Evolutionary conservation across 306 rosid genomes (phyloP).

Genomic region (Albizia julibrissin): DNA sequence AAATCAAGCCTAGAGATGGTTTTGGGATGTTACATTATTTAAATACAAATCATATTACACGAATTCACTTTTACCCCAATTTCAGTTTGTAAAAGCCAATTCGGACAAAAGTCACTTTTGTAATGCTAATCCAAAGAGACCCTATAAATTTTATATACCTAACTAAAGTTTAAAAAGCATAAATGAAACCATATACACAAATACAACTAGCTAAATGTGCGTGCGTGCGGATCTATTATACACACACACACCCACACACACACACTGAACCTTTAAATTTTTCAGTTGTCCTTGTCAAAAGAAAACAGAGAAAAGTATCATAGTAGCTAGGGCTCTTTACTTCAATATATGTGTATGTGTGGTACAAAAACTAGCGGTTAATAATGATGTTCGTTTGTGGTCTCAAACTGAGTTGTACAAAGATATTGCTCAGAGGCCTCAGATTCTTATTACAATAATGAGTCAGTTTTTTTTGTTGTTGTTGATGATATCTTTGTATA

Average conservation of each 20-base stretch:
- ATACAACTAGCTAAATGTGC: neutral
- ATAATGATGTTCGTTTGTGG: conserved; percentile 6
- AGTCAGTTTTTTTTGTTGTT: neutral
- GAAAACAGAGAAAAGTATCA: neutral
- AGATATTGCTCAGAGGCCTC: neutral
- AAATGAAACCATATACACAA: neutral
- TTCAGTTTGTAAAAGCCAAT: too few species aligned
- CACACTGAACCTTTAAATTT: neutral
- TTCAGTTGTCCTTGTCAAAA: neutral
- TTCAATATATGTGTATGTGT: neutral
- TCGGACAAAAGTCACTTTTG: too few species aligned
- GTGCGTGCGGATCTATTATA: neutral
- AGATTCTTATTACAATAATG: neutral
- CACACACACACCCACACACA: too few species aligned
- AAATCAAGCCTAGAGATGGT: neutral
- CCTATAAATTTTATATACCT: neutral
- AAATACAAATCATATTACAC: too few species aligned
- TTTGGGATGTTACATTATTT: too few species aligned
- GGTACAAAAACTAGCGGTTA: neutral
- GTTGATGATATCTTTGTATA: neutral
- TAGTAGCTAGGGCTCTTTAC: neutral
- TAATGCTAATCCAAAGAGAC: too few species aligned
- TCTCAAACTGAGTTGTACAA: conserved; percentile 4
- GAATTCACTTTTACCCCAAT: too few species aligned
- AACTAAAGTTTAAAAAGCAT: neutral